A percentile compares a stretch with the other conserved stretches of the same genome.
These are phyloP conservation scores for Solanum pimpinellifolium DNA, from an alignment of 257 asterid genomes.

Conservation along the genomic window DNA sequence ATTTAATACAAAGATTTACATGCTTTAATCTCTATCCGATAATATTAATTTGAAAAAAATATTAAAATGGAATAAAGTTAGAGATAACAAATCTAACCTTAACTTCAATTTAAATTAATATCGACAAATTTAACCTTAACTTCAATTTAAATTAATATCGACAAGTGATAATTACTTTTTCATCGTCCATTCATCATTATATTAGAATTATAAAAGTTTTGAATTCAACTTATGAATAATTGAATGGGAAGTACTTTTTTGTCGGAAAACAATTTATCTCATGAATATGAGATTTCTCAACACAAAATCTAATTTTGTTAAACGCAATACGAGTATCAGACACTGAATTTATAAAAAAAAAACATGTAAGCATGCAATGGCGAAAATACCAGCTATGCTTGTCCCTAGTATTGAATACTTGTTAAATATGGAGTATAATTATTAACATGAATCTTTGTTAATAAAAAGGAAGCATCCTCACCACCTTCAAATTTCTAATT, in stretches of 20 bases:
- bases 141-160: not conserved
- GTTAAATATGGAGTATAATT: not conserved
- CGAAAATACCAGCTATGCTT: not conserved
- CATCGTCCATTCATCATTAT: accelerated
- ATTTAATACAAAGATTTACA: constrained; percentile 60
- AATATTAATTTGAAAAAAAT: not conserved
- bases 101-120: not conserved
- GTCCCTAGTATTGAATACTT: not conserved
- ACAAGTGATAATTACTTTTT: not conserved
- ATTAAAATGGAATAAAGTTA: not conserved
- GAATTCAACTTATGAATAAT: not conserved
- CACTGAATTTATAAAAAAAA: not conserved
- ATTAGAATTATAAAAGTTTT: not conserved
- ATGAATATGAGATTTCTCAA: not conserved
- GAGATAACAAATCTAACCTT: not conserved
- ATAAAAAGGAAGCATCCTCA: not conserved
- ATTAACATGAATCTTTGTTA: not conserved
- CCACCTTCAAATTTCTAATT: not conserved
- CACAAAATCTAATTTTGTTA: not conserved
- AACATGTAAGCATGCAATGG: not conserved
- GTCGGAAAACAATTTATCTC: too few relatives aligned
- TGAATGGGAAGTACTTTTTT: not conserved
- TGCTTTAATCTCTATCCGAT: constrained; percentile 30
- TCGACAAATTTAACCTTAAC: not conserved
- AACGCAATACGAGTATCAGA: not conserved